These are phyloP conservation scores for Schwanniomyces polymorphus DNA, from an alignment of 805 yeast genomes.

Conservation along the genomic window DNA sequence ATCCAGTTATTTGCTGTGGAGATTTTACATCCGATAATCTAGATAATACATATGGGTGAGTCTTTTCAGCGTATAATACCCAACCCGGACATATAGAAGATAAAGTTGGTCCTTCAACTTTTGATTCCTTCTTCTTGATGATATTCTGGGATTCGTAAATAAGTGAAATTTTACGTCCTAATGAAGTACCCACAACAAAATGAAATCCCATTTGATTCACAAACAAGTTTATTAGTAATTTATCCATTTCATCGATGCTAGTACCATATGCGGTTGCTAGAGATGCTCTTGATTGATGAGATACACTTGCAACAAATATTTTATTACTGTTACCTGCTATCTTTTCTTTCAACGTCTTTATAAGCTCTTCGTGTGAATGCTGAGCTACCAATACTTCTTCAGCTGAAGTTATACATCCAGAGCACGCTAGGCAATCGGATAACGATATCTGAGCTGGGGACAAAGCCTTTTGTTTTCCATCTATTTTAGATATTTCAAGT, in stretches of 20 bases:
- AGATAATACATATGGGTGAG: slow-evolving; percentile 82
- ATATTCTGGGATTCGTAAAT: slow-evolving; percentile 37
- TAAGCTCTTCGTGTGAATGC: slow-evolving; percentile 81
- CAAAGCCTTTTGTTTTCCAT: slow-evolving; percentile 50
- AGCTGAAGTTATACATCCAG: slow-evolving; percentile 97
- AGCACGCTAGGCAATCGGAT: slow-evolving; percentile 93
- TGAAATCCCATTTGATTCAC: slow-evolving; percentile 61
- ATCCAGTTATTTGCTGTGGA: slow-evolving; percentile 92
- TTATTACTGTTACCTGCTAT: slow-evolving; percentile 23
- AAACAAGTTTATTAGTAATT: slow-evolving; percentile 58
- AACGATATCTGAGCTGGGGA: slow-evolving; percentile 85
- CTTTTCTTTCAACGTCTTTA: slow-evolving; percentile 51
- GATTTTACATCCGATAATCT: slow-evolving; percentile 73
- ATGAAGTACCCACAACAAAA: slow-evolving; percentile 79
- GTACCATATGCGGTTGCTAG: slow-evolving; percentile 66
- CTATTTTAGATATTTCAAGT: slow-evolving; percentile 65
- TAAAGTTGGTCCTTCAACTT: slow-evolving; percentile 48
- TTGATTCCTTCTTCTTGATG: slow-evolving; percentile 43
- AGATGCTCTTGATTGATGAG: slow-evolving; percentile 86
- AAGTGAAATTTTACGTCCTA: slow-evolving; percentile 73
- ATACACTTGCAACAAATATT: slow-evolving; percentile 70
- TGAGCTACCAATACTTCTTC: slow-evolving; percentile 90
- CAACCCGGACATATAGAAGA: slow-evolving; percentile 93
- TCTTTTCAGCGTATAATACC: slow-evolving; percentile 93
- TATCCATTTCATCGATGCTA: slow-evolving; percentile 58